These are phyloP conservation scores for Brassica carinata DNA, from an alignment of 345 rosid species.

Conservation along the genomic window DNA sequence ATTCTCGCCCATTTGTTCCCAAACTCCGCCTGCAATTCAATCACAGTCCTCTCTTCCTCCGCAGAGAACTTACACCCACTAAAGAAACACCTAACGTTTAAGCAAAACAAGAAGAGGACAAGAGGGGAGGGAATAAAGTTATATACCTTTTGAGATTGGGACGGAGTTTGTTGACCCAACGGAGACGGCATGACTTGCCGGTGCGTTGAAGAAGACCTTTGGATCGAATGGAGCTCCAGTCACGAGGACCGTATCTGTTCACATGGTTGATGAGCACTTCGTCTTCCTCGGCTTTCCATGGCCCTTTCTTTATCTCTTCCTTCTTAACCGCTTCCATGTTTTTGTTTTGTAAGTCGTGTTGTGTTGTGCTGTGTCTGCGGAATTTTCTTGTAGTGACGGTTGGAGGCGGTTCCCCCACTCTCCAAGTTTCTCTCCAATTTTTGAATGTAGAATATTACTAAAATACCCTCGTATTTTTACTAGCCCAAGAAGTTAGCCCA, in stretches of 20 bases:
- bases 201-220: conserved; percentile 86
- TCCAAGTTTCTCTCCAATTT: conserved; percentile 45
- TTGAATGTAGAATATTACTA: conserved; percentile 13
- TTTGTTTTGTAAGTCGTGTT: neutral
- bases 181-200: conserved; percentile 95
- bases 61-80: conserved; percentile 89
- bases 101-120: neutral
- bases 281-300: conserved; percentile 95
- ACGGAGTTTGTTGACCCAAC: conserved; percentile 96
- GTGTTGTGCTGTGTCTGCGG: neutral
- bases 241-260: conserved; percentile 73
- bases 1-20: conserved; percentile 98
- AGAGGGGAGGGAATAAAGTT: neutral
- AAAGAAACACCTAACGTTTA: neutral
- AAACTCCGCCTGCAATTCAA: conserved; percentile 76
- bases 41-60: conserved; percentile 89
- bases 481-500: conserved; percentile 22
- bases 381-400: conserved; percentile 45
- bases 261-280: conserved; percentile 74
- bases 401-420: conserved; percentile 48
- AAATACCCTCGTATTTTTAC: neutral
- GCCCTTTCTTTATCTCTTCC: conserved; percentile 76
- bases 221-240: conserved; percentile 99
- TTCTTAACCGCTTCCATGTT: conserved; percentile 46
- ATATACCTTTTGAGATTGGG: conserved; percentile 82